A percentile compares a stretch with the other conserved stretches of the same genome.
Conservation (phyloP, 192 early-diverging fungal genomes). For the Gorgonomyces haynaldii region DNA sequence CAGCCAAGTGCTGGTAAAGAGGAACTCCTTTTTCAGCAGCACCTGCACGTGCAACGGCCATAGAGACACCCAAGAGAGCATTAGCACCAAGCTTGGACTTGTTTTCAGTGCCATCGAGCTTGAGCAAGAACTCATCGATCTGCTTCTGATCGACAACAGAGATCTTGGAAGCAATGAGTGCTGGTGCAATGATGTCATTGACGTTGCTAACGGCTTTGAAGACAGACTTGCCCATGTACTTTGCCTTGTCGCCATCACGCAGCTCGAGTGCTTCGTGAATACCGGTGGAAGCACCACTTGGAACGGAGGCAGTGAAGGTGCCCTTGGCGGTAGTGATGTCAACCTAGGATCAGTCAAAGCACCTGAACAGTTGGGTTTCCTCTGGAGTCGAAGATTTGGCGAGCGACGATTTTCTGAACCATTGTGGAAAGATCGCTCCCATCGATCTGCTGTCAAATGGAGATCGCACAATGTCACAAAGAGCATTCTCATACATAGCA, state of each 20-base stretch:
- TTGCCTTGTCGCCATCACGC: conserved; percentile 72
- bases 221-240: conserved; percentile 94
- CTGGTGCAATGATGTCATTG: conserved; percentile 78
- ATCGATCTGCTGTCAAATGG: too few relatives aligned
- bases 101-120: conserved; percentile 91
- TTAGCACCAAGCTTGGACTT: conserved; percentile 89
- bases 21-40: conserved; percentile 88
- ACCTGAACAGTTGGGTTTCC: conserved; percentile 98
- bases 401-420: too few relatives aligned
- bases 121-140: conserved; percentile 82
- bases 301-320: conserved; percentile 92
- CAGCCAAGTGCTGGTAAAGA: conserved; percentile 89
- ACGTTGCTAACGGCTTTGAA: conserved; percentile 83
- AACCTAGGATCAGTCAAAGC: too few relatives aligned
- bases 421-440: too few relatives aligned
- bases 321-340: conserved; percentile 82
- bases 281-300: conserved; percentile 97
- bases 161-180: conserved; percentile 62
- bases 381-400: conserved; percentile 98
- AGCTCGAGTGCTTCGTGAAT: conserved; percentile 98
- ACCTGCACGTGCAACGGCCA: conserved; percentile 90
- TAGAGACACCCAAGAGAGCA: conserved; percentile 95
- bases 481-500: too few relatives aligned
- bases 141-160: conserved; percentile 77
- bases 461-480: too few relatives aligned